Evolutionary conservation across 2,329 filamentous ascomycete species (phyloP), one percentile per base, ranked within the genome.

Genomic region (Moelleriella libera): DNA sequence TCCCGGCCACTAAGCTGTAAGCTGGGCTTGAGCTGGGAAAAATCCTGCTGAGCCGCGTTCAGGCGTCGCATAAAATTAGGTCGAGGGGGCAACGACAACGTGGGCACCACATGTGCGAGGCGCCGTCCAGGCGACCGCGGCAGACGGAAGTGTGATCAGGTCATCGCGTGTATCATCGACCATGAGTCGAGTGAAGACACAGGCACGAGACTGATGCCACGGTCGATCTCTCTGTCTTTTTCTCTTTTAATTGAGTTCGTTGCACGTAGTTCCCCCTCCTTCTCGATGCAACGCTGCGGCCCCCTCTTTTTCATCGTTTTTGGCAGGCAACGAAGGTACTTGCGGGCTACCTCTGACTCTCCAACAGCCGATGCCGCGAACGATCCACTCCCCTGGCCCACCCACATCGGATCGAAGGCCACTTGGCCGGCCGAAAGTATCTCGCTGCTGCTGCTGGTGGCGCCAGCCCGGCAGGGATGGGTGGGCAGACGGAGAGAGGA

Each of bases 371-470:
- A 44, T 44, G 46, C 43, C 32, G 37, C 28, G 31, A 30, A 28
- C 9, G 31, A 11, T 29, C 42, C 30, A 37, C 45, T 34, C 12
- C 4, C 41, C 8, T 8, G 32, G 12, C 29, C 47, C 43, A 48
- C 47, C 9, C 10, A 43, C 30, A 45, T 45, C 43, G 37, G 47
- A 48, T 48, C 47, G 43, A 32, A 41, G 44, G 42, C 46, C 42
- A 47, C 41, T 47, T 43, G 32, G 42, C 46, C 42, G 12, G 34
- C 37, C 43, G 46, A 48, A 40, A 32, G 12, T 39, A 45, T 48
- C 32, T 40, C 41, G 45, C 45, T 21, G 21, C 34, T 37, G 4
- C 8, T 37, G 34, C 8, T 37, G 34, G 12, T 37, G 34, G 34
- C 8, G 8, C 8, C 8, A 9, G 12, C 34, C 34, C 8, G 34